phyloP scores from a whole-genome alignment of 352 stramenopile species.

The Pythium insidiosum region DNA sequence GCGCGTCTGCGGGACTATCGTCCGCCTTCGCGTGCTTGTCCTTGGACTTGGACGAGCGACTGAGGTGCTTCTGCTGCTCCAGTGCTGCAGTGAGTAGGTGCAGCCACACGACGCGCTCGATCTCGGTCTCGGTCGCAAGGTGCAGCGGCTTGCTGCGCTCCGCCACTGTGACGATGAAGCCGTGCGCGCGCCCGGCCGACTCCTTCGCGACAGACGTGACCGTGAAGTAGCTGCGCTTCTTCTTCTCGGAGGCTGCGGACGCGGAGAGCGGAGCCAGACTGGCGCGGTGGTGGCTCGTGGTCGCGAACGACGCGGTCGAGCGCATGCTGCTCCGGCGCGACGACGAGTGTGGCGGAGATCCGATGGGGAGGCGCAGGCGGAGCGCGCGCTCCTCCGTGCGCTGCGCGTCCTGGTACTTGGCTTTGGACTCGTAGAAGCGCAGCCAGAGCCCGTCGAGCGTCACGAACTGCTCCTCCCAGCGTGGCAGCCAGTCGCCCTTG shows the following conservation, averaged over 20 bases:
- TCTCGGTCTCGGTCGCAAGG: constrained; percentile 50
- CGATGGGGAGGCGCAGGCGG: constrained; percentile 13
- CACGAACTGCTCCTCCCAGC: constrained; percentile 66
- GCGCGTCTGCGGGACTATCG: no score
- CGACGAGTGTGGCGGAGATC: constrained; percentile 17
- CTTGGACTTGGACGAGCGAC: no score
- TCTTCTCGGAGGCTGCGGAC: constrained; percentile 14
- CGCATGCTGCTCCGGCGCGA: constrained; percentile 12
- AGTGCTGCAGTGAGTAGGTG: constrained; percentile 58
- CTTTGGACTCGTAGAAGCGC: constrained; percentile 63
- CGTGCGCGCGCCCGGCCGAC: constrained; percentile 41
- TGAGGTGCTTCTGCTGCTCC: constrained; percentile 38
- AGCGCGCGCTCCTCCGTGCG: constrained; percentile 24
- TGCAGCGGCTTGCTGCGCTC: constrained; percentile 57
- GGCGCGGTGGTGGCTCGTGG: neutral
- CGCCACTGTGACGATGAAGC: constrained; percentile 34
- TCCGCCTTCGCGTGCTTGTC: constrained; percentile 12
- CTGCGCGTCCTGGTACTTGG: constrained; percentile 35
- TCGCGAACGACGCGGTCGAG: constrained; percentile 10
- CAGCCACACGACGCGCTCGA: constrained; percentile 69
- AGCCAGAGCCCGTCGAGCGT: constrained; percentile 52
- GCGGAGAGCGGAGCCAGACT: neutral
- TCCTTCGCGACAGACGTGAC: constrained; percentile 55
- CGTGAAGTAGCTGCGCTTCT: constrained; percentile 37
- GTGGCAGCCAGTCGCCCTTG: constrained; percentile 74